Percentiles rank a stretch among this genome's conserved stretches.
phyloP scores from a whole-genome alignment of 2,329 filamentous ascomycete genomes.

The Fusarium sp. region DNA sequence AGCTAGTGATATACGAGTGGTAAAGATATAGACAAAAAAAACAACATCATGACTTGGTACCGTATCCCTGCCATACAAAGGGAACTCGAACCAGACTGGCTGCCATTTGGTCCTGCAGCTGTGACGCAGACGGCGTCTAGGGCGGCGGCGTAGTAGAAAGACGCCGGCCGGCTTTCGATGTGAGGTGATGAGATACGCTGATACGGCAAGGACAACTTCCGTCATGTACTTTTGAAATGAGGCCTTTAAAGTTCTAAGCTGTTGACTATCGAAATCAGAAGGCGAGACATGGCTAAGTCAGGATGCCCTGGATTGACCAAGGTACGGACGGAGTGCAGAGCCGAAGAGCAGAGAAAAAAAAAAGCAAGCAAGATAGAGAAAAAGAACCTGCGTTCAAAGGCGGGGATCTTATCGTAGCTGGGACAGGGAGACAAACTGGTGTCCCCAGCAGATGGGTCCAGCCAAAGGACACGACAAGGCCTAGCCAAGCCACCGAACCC shows the following conservation, averaged over 20 bases:
- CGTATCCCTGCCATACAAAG: slow-evolving; percentile 25
- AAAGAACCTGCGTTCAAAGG: slow-evolving; percentile 25
- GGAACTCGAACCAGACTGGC: slow-evolving; percentile 19
- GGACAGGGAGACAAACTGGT: slow-evolving; percentile 20
- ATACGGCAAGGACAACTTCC: slow-evolving; percentile 27
- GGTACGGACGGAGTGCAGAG: slow-evolving; percentile 8
- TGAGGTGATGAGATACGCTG: neutral
- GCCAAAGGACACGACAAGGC: slow-evolving; percentile 21
- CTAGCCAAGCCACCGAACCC: slow-evolving; percentile 41
- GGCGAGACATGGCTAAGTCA: slow-evolving; percentile 20
- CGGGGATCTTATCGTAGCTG: slow-evolving; percentile 41
- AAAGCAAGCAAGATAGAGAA: neutral
- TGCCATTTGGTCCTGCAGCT: slow-evolving; percentile 18
- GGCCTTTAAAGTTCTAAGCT: slow-evolving; percentile 27
- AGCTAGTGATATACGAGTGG: neutral
- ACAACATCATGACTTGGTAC: neutral
- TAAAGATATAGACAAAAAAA: slow-evolving; percentile 8
- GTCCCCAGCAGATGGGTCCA: slow-evolving; percentile 30
- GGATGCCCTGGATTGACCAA: slow-evolving; percentile 8
- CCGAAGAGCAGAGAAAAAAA: slow-evolving; percentile 18
- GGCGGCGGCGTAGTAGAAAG: slow-evolving; percentile 27
- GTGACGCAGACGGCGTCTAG: slow-evolving; percentile 33
- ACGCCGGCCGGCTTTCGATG: slow-evolving; percentile 7
- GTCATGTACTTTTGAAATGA: slow-evolving; percentile 35
- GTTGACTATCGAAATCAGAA: slow-evolving; percentile 25